phyloP scores from a whole-genome alignment of 2,329 filamentous ascomycete species.

The Trichoderma arundinaceum region DNA sequence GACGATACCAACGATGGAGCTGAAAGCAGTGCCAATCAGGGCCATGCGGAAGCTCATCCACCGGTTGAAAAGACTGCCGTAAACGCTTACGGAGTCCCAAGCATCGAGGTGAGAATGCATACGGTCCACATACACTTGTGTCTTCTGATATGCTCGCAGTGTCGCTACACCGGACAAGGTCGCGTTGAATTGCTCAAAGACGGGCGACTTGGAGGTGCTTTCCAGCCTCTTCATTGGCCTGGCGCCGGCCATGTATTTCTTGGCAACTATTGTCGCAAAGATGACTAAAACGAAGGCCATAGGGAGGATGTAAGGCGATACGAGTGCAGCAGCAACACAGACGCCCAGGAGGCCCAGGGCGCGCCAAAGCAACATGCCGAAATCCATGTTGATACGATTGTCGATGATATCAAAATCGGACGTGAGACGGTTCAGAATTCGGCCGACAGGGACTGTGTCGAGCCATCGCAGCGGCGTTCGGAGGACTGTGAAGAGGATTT shows the following conservation, averaged over 20 bases:
- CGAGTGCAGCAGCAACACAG: conserved; percentile 69
- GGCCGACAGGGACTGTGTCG: conserved; percentile 77
- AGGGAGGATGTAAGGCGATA: conserved; percentile 69
- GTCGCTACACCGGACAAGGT: conserved; percentile 74
- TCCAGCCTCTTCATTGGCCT: conserved; percentile 79
- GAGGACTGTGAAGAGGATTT: conserved; percentile 69
- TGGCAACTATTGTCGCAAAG: conserved; percentile 63
- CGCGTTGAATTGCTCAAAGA: conserved; percentile 80
- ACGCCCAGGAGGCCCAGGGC: conserved; percentile 68
- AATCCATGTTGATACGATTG: conserved; percentile 66
- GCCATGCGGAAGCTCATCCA: conserved; percentile 79
- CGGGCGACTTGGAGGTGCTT: conserved; percentile 75
- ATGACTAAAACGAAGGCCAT: conserved; percentile 63
- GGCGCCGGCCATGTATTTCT: conserved; percentile 70
- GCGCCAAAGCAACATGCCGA: conserved; percentile 66
- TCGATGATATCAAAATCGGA: conserved; percentile 78
- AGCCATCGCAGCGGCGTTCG: conserved; percentile 79
- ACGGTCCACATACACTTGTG: conserved; percentile 66
- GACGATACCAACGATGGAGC: conserved; percentile 66
- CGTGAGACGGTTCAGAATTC: conserved; percentile 79
- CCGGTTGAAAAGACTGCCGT: conserved; percentile 74
- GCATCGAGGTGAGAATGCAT: conserved; percentile 75
- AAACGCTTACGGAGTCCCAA: conserved; percentile 68
- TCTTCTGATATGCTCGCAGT: conserved; percentile 76
- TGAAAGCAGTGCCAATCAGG: conserved; percentile 71